These are phyloP conservation scores for Cytospora paraplurivora DNA, from an alignment of 2,329 filamentous ascomycete species.

Conservation along the genomic window DNA sequence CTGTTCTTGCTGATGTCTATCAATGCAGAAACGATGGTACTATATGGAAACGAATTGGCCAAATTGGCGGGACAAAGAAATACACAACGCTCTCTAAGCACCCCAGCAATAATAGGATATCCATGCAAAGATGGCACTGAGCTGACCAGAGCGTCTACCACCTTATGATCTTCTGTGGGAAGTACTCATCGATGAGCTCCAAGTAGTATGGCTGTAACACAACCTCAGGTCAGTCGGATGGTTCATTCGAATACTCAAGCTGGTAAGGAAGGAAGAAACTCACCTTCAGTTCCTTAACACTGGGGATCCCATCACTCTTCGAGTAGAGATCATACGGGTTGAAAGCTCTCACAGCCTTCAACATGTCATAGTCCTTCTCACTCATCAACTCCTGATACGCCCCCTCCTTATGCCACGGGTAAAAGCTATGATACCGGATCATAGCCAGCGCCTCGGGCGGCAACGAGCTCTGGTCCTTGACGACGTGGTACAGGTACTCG, in stretches of 20 bases:
- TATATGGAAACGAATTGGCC: background rate
- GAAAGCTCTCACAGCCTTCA: conserved; percentile 80
- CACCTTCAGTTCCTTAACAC: conserved; percentile 74
- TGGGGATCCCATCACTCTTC: conserved; percentile 82
- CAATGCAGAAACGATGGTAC: background rate
- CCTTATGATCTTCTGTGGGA: conserved; percentile 66
- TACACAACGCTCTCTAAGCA: background rate
- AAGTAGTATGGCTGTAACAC: conserved; percentile 66
- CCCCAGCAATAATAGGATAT: background rate
- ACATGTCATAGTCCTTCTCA: conserved; percentile 76
- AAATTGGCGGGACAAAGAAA: background rate
- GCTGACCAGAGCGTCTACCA: conserved; percentile 54
- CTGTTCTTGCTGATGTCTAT: background rate
- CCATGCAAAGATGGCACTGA: background rate
- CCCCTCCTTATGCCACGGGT: conserved; percentile 83
- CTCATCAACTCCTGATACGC: conserved; percentile 84
- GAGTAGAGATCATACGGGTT: conserved; percentile 92
- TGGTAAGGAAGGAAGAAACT: conserved; percentile 29
- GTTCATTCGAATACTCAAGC: background rate
- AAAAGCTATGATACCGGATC: conserved; percentile 93
- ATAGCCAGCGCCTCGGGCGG: conserved; percentile 84
- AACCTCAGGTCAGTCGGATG: background rate
- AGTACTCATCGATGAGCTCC: conserved; percentile 74
- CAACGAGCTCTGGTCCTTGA: conserved; percentile 78
- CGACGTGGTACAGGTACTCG: conserved; percentile 84